Evolutionary conservation across 1,139 yeast species (phyloP).

Genomic region (Taphrina populina): DNA sequence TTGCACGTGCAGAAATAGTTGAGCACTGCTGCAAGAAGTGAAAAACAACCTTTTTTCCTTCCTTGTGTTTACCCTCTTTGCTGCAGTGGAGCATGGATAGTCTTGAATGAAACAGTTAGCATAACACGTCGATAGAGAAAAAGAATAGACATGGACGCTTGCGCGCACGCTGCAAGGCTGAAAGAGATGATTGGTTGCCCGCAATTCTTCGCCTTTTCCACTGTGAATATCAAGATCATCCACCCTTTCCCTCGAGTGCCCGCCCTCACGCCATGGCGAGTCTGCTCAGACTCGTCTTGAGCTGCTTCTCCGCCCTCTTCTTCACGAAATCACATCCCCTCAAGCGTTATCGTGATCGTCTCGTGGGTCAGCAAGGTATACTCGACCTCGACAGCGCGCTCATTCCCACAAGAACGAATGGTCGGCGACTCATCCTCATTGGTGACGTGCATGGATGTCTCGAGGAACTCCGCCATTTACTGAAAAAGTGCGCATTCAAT

Average conservation of each 20-base stretch:
- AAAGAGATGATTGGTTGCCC: too few relatives aligned
- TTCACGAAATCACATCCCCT: constrained; percentile 28
- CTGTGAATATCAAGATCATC: too few relatives aligned
- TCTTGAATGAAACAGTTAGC: too few relatives aligned
- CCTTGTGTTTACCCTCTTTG: too few relatives aligned
- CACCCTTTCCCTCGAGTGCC: neutral
- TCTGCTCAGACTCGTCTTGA: neutral
- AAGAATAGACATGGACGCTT: too few relatives aligned
- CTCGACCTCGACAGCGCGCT: constrained; percentile 12
- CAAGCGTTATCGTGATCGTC: constrained; percentile 22
- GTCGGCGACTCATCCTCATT: constrained; percentile 58
- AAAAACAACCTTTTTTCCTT: too few relatives aligned
- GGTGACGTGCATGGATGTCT: constrained; percentile 90
- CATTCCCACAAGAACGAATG: constrained; percentile 35
- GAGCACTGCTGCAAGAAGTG: too few relatives aligned
- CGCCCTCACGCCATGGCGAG: neutral
- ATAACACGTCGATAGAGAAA: too few relatives aligned
- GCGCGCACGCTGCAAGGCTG: too few relatives aligned
- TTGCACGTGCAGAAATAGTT: too few relatives aligned
- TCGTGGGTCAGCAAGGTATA: constrained; percentile 23
- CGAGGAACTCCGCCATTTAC: constrained; percentile 54
- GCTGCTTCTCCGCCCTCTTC: constrained; percentile 18
- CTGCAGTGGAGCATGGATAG: too few relatives aligned
- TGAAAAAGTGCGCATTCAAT: constrained; percentile 52
- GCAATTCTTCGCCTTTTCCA: too few relatives aligned